Percentiles rank a stretch among this genome's conserved stretches.
These are phyloP conservation scores for Thielaviopsis cerberus DNA, from an alignment of 2,329 filamentous ascomycete genomes.

Conservation along the genomic window DNA sequence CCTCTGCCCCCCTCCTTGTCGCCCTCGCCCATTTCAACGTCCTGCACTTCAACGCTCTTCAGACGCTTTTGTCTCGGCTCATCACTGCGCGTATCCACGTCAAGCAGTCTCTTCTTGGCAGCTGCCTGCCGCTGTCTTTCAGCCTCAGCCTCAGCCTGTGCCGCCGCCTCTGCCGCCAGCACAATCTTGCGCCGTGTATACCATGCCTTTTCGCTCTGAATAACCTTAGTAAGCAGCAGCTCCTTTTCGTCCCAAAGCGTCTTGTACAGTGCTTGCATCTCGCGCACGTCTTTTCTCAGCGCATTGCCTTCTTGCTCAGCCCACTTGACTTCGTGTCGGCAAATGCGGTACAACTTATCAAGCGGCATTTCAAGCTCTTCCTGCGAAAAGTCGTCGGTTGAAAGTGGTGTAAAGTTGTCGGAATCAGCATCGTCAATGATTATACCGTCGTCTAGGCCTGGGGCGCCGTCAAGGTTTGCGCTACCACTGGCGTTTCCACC, in stretches of 20 bases:
- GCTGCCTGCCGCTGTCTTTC: constrained; percentile 5
- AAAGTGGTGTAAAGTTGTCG: constrained; percentile 38
- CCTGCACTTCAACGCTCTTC: not conserved
- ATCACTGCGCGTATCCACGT: not conserved
- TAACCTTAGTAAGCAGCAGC: constrained; percentile 53
- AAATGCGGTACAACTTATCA: constrained; percentile 46
- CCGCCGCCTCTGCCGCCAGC: constrained; percentile 21
- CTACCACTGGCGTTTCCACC: constrained; percentile 18
- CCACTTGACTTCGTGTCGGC: constrained; percentile 54
- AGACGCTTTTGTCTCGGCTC: not conserved
- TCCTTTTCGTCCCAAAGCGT: constrained; percentile 68
- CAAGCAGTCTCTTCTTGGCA: constrained; percentile 1
- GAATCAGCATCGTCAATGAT: constrained; percentile 27
- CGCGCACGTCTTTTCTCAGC: constrained; percentile 45
- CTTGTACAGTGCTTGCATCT: constrained; percentile 46
- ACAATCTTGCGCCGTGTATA: constrained; percentile 36
- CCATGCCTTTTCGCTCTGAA: constrained; percentile 48
- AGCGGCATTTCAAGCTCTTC: constrained; percentile 44
- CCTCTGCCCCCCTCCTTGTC: not conserved
- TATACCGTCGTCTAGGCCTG: constrained; percentile 31
- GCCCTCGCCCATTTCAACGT: not conserved
- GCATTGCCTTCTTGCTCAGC: constrained; percentile 46
- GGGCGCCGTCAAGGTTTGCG: constrained; percentile 34
- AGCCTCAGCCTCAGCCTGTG: constrained; percentile 16
- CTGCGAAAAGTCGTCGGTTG: constrained; percentile 41